A percentile compares a stretch with the other conserved stretches of the same genome.
Evolutionary conservation across 768 basidiomycete species (phyloP).

Genomic region (Auricularia sp.): DNA sequence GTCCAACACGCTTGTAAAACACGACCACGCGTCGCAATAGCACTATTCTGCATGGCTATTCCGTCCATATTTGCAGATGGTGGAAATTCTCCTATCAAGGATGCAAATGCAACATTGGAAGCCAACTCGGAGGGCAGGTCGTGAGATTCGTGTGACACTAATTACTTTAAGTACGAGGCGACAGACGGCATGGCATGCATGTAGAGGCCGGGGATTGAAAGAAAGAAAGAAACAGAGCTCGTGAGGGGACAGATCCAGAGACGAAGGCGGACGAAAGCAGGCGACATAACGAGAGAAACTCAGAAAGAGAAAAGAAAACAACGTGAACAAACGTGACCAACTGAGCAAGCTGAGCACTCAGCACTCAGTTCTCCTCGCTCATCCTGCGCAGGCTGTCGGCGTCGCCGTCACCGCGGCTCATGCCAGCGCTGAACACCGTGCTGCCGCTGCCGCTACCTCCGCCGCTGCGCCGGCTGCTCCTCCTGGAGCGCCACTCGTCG

Average conservation of each 20-base stretch:
- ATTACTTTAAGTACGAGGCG: background rate
- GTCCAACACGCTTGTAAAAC: slow-evolving; percentile 63
- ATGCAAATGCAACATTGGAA: too few species aligned
- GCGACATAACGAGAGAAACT: too few species aligned
- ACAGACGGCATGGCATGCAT: background rate
- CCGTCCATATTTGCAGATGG: too few species aligned
- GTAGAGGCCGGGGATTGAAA: background rate
- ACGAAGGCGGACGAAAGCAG: too few species aligned
- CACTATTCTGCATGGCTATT: too few species aligned
- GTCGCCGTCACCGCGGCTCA: slow-evolving; percentile 39
- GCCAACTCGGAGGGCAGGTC: background rate
- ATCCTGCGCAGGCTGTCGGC: slow-evolving; percentile 29
- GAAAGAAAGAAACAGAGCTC: too few species aligned
- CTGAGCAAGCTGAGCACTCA: background rate
- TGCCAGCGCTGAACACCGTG: slow-evolving; percentile 82
- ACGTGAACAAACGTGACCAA: background rate
- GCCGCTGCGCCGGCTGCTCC: slow-evolving; percentile 39
- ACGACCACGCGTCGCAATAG: slow-evolving; percentile 14
- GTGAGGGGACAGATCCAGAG: too few species aligned
- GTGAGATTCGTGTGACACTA: background rate
- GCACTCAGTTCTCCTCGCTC: background rate
- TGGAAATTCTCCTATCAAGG: too few species aligned
- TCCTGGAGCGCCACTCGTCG: slow-evolving; percentile 48
- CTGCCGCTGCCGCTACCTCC: slow-evolving; percentile 58
- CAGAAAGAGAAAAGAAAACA: background rate